Percentiles rank a stretch among this genome's conserved stretches.
Conservation (phyloP, 2,329 filamentous ascomycete species). For the Cladosporium velox region DNA sequence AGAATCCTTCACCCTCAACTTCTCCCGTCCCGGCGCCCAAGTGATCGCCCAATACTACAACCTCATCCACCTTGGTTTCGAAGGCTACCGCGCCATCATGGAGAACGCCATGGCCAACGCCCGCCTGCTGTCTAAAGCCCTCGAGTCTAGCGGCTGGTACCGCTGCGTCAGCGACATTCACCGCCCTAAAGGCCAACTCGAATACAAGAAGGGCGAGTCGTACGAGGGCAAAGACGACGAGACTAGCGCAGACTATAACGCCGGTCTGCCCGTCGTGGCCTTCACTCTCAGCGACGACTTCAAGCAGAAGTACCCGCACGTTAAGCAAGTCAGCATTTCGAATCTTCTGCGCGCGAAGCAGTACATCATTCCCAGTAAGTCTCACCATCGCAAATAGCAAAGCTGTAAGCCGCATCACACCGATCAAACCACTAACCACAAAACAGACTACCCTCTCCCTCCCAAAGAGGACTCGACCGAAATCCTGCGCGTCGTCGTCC, state of each 20-base stretch:
- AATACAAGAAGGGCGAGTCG: conserved; percentile 45
- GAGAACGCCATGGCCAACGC: conserved; percentile 68
- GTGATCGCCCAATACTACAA: conserved; percentile 74
- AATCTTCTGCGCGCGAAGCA: conserved; percentile 65
- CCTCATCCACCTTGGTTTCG: conserved; percentile 68
- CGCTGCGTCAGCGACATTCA: conserved; percentile 67
- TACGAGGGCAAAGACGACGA: conserved; percentile 49
- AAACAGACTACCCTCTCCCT: conserved; percentile 63
- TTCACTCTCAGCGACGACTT: conserved; percentile 66
- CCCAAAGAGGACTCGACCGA: conserved; percentile 63
- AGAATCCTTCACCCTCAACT: conserved; percentile 71
- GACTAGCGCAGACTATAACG: conserved; percentile 61
- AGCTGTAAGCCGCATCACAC: not conserved
- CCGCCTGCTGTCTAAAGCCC: conserved; percentile 61
- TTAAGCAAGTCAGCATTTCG: conserved; percentile 65
- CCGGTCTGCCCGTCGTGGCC: conserved; percentile 68
- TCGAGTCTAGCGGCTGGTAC: conserved; percentile 69
- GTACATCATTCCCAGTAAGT: conserved; percentile 67
- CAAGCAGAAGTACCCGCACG: conserved; percentile 60
- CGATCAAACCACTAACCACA: not conserved
- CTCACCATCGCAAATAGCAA: not conserved
- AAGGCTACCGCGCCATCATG: conserved; percentile 65
- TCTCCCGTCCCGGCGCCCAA: conserved; percentile 69
- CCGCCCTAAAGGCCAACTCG: conserved; percentile 50
- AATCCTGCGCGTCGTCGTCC: conserved; percentile 67